Percentiles rank a stretch among this genome's conserved stretches.
These are phyloP conservation scores for Beauveria australis DNA, from an alignment of 2,329 filamentous ascomycete species.

Conservation along the genomic window DNA sequence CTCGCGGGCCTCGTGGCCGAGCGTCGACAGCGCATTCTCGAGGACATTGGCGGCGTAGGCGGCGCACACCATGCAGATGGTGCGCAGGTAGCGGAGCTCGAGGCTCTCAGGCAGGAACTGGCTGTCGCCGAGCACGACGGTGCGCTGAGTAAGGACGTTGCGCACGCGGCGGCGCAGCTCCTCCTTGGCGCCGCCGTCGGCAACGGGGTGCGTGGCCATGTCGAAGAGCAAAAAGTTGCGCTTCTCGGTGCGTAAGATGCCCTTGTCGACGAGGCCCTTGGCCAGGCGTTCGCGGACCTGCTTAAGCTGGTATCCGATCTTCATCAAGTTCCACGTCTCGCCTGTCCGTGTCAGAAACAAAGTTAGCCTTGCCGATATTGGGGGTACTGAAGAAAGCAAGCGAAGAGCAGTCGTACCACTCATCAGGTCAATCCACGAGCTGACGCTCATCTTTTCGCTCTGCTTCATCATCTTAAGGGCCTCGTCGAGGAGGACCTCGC, in stretches of 20 bases:
- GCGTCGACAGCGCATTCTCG: conserved; percentile 89
- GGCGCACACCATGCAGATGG: conserved; percentile 92
- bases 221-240: conserved; percentile 99
- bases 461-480: conserved; percentile 99
- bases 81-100: conserved; percentile 88
- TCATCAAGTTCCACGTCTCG: conserved; percentile 99
- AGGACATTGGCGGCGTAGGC: conserved; percentile 97
- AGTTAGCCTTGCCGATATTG: conserved; percentile 14
- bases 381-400: background rate
- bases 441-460: conserved; percentile 99
- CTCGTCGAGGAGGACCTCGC: conserved; percentile 94
- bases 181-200: conserved; percentile 93
- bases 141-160: conserved; percentile 86
- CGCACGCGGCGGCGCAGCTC: conserved; percentile 90
- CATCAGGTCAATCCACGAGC: conserved; percentile 98
- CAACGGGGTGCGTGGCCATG: conserved; percentile 98
- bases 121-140: conserved; percentile 76
- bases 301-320: conserved; percentile 99
- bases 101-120: conserved; percentile 90
- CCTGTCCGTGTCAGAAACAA: conserved; percentile 43
- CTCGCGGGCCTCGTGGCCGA: conserved; percentile 90
- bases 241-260: conserved; percentile 96
- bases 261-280: conserved; percentile 97
- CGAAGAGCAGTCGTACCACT: conserved; percentile 59
- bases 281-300: conserved; percentile 96